Evolutionary conservation across 2,329 filamentous ascomycete genomes (phyloP), one percentile per base, ranked within the genome.

Genomic region (Sphaerostilbella broomeana): DNA sequence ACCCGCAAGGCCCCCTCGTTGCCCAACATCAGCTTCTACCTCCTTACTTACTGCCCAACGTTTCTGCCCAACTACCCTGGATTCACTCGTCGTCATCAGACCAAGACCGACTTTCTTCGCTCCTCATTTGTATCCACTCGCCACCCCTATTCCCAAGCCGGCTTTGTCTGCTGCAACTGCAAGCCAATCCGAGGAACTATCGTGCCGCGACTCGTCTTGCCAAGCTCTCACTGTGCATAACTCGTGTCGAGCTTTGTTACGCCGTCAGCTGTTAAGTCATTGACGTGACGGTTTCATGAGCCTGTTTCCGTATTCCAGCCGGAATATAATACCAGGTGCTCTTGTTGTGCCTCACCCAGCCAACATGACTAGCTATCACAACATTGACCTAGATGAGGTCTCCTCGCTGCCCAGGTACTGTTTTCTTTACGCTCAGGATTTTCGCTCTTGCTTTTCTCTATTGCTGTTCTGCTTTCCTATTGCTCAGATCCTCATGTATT

Each of bases 391-490:
- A 63, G 72, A 75, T 60, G 72, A 77, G 63, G 71, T 74, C 62
- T 68, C 74, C 58, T 73, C 71, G 56, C 69, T 75, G 58, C 68
- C 72, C 67, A 79, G 75, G 75, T 79, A 79, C 65, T 75, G 70
- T 67, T 69, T 69, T 69, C 66, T 60, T 60, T 67, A 42, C 35
- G 38, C 38, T 44, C 36, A 30, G 29, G 42, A 42, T 57, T 51
- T 65, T 54, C 61, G 52, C 40, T 60, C 55, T 62, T 34, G 20
- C 10, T 32, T 38, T 35, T 35, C 11, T 39, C 35, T 24, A 30
- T 33, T 41, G 46, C 50, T 45, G 35, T 27, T 53, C 52, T 47
- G 43, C 47, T 51, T 45, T 53, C 42, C 16, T 27, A 10, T 42
- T 21, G 4, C 29, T 52, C 45, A 48, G 56, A 52, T 59, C 49